Percentiles rank a stretch among this genome's conserved stretches.
phyloP scores from a whole-genome alignment of 106 monocot genomes.

The Iris macrosiphon region DNA sequence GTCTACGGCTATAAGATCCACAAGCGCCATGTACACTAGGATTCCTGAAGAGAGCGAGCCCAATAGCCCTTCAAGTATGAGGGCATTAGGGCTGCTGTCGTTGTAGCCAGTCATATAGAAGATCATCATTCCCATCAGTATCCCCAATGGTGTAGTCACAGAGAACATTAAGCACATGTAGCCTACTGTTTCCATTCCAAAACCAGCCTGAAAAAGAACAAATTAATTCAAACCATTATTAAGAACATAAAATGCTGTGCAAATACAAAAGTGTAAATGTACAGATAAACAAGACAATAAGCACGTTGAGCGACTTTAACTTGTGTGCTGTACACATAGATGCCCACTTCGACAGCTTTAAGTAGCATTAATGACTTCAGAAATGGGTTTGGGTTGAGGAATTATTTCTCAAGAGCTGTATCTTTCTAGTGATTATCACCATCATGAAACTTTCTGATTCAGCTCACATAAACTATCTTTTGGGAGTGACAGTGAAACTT shows the following conservation, averaged over 20 bases:
- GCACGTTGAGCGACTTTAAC: neutral
- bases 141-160: conserved; percentile 77
- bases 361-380: neutral
- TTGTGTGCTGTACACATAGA: conserved; percentile 4
- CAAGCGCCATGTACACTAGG: conserved; percentile 88
- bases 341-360: neutral
- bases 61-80: conserved; percentile 77
- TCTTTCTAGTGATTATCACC: too few species aligned
- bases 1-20: conserved; percentile 82
- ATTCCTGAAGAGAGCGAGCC: conserved; percentile 85
- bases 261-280: neutral
- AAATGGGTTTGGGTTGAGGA: too few species aligned
- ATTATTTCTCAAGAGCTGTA: too few species aligned
- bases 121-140: conserved; percentile 67
- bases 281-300: conserved; percentile 1
- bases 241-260: neutral
- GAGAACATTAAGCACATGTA: conserved; percentile 95
- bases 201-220: conserved; percentile 64
- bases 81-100: conserved; percentile 68
- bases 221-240: neutral
- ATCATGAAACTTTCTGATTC: too few species aligned
- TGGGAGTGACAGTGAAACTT: too few species aligned
- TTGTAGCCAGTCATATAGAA: conserved; percentile 82
- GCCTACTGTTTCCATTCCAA: conserved; percentile 51
- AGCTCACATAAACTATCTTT: too few species aligned